Conservation (phyloP, 768 basidiomycete genomes). For the Cystobasidium tubakii region DNA sequence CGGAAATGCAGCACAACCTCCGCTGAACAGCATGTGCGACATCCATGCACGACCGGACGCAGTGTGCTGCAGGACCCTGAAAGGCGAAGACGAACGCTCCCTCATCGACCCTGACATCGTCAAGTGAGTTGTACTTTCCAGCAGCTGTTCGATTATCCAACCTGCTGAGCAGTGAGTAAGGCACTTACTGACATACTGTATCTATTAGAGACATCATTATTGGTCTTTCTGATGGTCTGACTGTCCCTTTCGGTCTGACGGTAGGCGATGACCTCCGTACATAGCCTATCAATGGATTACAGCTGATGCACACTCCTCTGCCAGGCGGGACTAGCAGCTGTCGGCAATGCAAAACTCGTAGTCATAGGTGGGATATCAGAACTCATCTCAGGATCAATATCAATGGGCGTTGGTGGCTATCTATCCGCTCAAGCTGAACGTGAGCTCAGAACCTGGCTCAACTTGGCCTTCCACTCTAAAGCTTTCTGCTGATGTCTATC, state of each 20-base stretch:
- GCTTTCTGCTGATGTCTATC: constrained; percentile 55
- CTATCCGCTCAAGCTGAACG: constrained; percentile 94
- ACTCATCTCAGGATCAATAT: constrained; percentile 90
- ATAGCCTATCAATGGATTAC: neutral
- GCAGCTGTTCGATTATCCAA: constrained; percentile 3
- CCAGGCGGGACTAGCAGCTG: constrained; percentile 71
- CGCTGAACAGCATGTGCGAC: constrained; percentile 30
- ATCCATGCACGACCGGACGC: constrained; percentile 32
- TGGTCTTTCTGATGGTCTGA: constrained; percentile 46
- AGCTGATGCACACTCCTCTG: neutral
- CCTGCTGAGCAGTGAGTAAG: constrained; percentile 51
- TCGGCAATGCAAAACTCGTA: constrained; percentile 84
- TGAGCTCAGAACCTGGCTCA: constrained; percentile 55
- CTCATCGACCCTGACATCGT: constrained; percentile 81
- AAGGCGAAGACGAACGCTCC: constrained; percentile 67
- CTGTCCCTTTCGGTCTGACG: constrained; percentile 83
- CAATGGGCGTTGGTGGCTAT: constrained; percentile 98
- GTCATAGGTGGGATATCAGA: constrained; percentile 72
- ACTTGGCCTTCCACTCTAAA: constrained; percentile 66
- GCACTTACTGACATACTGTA: neutral
- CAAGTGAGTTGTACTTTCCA: constrained; percentile 52
- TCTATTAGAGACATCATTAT: constrained; percentile 28
- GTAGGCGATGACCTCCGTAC: neutral
- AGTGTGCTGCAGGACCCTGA: constrained; percentile 82
- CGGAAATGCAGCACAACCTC: constrained; percentile 8